Percentiles rank a stretch among this genome's conserved stretches.
These are phyloP conservation scores for Tillandsia fasciculata DNA, from an alignment of 176 grass and related monocot genomes.

Conservation along the genomic window DNA sequence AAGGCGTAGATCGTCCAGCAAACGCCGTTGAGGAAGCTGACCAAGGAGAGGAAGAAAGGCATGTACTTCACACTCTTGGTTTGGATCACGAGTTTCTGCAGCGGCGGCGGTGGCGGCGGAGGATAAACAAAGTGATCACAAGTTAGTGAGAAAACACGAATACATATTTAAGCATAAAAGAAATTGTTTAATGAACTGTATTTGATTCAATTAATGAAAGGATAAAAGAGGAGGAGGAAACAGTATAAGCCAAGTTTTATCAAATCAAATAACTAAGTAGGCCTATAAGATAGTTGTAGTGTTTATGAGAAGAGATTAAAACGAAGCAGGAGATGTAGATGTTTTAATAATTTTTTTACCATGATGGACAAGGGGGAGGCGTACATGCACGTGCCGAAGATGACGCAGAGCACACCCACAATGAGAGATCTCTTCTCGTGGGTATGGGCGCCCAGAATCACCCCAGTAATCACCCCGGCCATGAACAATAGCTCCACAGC, in stretches of 20 bases:
- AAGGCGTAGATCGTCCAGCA: constrained; percentile 72
- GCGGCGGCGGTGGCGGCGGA: background rate
- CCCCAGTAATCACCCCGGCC: constrained; percentile 23
- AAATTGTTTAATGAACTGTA: too few relatives aligned
- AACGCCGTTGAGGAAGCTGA: constrained; percentile 44
- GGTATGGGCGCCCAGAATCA: constrained; percentile 36
- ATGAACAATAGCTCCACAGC: constrained; percentile 35
- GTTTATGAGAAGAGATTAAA: background rate
- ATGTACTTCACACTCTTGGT: constrained; percentile 77
- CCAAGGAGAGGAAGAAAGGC: constrained; percentile 41
- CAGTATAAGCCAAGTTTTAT: too few relatives aligned
- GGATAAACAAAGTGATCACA: too few relatives aligned
- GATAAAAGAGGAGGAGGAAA: too few relatives aligned
- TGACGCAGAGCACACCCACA: constrained; percentile 48
- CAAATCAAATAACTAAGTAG: too few relatives aligned
- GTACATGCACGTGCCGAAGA: constrained; percentile 58
- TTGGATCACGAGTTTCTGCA: constrained; percentile 47
- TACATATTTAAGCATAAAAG: too few relatives aligned
- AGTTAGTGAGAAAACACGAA: too few relatives aligned
- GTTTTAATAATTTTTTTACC: constrained; percentile 23
- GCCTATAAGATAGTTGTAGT: too few relatives aligned
- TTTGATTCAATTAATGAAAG: too few relatives aligned
- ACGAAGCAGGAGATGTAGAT: background rate
- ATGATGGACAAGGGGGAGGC: constrained; percentile 46
- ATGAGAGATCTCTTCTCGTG: constrained; percentile 42